Base-by-base conservation (phyloP, 1,284 basidiomycete species). In the Cutaneotrichosporon mucoides region DNA sequence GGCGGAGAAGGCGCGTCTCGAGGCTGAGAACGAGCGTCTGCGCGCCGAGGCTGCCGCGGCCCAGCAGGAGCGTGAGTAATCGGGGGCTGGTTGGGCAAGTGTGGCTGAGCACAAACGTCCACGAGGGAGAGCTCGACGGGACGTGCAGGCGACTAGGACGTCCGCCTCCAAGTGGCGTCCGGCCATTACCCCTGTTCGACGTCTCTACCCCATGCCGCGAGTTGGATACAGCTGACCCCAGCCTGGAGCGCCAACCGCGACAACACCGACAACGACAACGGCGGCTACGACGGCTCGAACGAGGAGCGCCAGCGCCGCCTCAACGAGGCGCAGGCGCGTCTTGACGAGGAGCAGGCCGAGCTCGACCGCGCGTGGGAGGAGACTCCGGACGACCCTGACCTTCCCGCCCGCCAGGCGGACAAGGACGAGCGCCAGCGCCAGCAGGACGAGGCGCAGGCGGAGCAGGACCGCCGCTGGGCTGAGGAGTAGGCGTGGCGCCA, bases 271-370 rank as follows among this genome's bases (percentile, higher is more conserved):
- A 24, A 24, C 24, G 24, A 24, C 24, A 24, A 24, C 24, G 24
- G 24, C 24, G 24, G 24, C 24, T 24, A 11, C 8, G 36, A 16
- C 36, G 48, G 48, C 48, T 40, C 54, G 43, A 37, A 55, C 33
- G 52, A 57, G 42, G 46, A 54, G 41, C 10, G 56, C 41, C 33
- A 48, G 45, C 11, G 42, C n/a, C 6, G 34, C 33, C 41, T n/a
- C 16, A 33, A 45, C 33, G 33, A 46, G 34, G 11, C 11, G 43
- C 36, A 53, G 42, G 36, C 36, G 5, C 24, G 33, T n/a, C 24
- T 53, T 36, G 43, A 60, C 45, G 37, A 53, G 24, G 35, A 55
- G 53, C 42, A 38, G 15, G 52, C 12, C 52, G 9, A 41, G 40
- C 36, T 43, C 33, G 7, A 38, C 51, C 10, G 16, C 40, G 34